These are phyloP conservation scores for Amaranthus tricolor DNA, from an alignment of 179 eudicot genomes.

Conservation along the genomic window DNA sequence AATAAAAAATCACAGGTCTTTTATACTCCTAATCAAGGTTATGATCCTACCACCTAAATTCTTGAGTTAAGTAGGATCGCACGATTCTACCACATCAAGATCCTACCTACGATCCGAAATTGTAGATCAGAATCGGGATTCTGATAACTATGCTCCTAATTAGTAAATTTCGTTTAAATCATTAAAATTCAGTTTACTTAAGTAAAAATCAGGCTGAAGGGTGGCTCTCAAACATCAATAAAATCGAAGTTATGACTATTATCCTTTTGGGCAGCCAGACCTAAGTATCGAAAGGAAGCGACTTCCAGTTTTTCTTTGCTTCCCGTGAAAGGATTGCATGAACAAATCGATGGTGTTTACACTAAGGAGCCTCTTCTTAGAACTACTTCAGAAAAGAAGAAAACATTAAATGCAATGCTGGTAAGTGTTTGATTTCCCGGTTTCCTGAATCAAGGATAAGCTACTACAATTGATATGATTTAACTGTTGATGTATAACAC, in stretches of 20 bases:
- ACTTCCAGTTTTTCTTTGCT: slow-evolving; percentile 16
- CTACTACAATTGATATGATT: background rate
- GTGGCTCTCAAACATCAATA: background rate
- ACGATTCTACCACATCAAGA: too few relatives aligned
- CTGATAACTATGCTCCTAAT: too few relatives aligned
- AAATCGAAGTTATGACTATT: slow-evolving; percentile 18
- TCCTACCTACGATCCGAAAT: too few relatives aligned
- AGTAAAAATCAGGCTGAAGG: background rate
- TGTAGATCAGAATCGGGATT: too few relatives aligned
- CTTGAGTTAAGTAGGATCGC: too few relatives aligned
- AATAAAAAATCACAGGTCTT: too few relatives aligned
- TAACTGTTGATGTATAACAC: slow-evolving; percentile 11
- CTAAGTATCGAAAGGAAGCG: slow-evolving; percentile 27
- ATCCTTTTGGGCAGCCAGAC: slow-evolving; percentile 35
- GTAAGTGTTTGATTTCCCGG: slow-evolving; percentile 20
- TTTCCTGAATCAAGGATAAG: background rate
- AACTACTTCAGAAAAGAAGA: slow-evolving; percentile 32
- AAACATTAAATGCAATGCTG: slow-evolving; percentile 29
- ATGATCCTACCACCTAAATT: too few relatives aligned
- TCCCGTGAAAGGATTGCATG: slow-evolving; percentile 32
- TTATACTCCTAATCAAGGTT: too few relatives aligned
- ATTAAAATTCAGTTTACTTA: background rate
- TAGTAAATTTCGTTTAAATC: too few relatives aligned
- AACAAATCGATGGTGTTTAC: slow-evolving; percentile 20
- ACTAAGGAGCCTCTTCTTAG: slow-evolving; percentile 38